Evolutionary conservation across 139 green algal species (phyloP).

Genomic region (Chlorella sp.): DNA sequence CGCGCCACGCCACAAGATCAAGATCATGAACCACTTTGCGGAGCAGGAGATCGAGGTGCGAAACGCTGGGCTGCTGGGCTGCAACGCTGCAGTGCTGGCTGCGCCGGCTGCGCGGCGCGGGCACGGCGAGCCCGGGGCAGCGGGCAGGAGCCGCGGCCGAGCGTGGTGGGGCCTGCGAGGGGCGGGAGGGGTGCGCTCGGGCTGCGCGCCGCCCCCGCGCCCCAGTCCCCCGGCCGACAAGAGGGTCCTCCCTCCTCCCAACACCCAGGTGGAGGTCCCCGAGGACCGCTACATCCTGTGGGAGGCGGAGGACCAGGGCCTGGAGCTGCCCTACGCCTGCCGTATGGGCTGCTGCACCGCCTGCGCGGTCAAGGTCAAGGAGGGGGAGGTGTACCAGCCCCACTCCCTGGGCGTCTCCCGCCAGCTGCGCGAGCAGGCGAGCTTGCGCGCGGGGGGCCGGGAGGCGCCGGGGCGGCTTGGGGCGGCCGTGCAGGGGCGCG

Average conservation of each 20-base stretch:
- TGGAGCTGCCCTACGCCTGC: constrained; percentile 94
- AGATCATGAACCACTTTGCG: constrained; percentile 78
- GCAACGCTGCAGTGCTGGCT: too few species aligned
- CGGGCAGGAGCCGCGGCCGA: too few species aligned
- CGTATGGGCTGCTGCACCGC: constrained; percentile 98
- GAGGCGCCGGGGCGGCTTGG: too few species aligned
- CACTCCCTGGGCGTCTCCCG: constrained; percentile 66
- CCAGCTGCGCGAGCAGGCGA: constrained; percentile 58
- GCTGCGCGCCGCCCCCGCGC: neutral
- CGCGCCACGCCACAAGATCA: constrained; percentile 69
- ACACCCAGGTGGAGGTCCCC: constrained; percentile 76
- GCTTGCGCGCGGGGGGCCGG: constrained; percentile 1
- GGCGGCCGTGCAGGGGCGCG: neutral
- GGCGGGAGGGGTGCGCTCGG: too few species aligned
- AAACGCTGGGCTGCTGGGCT: too few species aligned
- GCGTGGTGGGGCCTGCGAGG: too few species aligned
- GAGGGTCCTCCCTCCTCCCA: neutral
- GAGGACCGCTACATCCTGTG: constrained; percentile 95
- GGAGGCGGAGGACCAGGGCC: constrained; percentile 91
- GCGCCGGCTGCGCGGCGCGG: too few species aligned
- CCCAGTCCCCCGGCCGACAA: neutral
- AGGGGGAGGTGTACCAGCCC: constrained; percentile 64
- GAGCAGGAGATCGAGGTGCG: constrained; percentile 79
- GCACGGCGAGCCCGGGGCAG: too few species aligned
- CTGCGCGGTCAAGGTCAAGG: constrained; percentile 88